Conservation (phyloP, 306 rosid species). For the Senna tora region DNA sequence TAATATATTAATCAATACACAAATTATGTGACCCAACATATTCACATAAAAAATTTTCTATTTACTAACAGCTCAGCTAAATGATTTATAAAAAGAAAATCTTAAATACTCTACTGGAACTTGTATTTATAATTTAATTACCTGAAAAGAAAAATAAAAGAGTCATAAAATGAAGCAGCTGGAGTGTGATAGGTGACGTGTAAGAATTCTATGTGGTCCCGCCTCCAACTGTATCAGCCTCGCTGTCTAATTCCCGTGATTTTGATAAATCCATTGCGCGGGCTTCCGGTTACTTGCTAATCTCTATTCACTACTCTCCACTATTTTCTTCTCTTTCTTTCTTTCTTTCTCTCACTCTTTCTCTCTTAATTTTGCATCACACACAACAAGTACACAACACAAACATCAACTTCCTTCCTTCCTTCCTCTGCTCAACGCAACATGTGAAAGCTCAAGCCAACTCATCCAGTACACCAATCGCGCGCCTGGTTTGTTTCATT, state of each 20-base stretch:
- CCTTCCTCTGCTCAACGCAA: constrained; percentile 25
- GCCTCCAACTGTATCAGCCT: constrained; percentile 2
- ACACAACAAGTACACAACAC: too few species aligned
- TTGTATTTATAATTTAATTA: too few species aligned
- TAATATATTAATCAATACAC: too few species aligned
- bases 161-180: too few species aligned
- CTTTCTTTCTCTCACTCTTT: constrained; percentile 20
- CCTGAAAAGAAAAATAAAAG: too few species aligned
- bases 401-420: not conserved
- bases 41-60: too few species aligned
- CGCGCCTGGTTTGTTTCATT: constrained; percentile 27
- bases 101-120: too few species aligned
- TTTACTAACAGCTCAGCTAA: too few species aligned
- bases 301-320: too few species aligned
- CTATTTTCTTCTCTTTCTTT: not conserved
- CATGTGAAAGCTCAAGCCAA: not conserved
- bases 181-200: constrained; percentile 9
- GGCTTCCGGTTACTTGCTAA: constrained; percentile 30
- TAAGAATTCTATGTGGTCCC: not conserved
- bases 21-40: too few species aligned
- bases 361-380: constrained; percentile 27
- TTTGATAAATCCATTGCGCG: constrained; percentile 23
- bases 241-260: constrained; percentile 11
- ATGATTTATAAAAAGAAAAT: too few species aligned
- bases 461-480: constrained; percentile 17